These are phyloP conservation scores for Saturnispora silvae DNA, from an alignment of 805 yeast genomes.

Conservation along the genomic window DNA sequence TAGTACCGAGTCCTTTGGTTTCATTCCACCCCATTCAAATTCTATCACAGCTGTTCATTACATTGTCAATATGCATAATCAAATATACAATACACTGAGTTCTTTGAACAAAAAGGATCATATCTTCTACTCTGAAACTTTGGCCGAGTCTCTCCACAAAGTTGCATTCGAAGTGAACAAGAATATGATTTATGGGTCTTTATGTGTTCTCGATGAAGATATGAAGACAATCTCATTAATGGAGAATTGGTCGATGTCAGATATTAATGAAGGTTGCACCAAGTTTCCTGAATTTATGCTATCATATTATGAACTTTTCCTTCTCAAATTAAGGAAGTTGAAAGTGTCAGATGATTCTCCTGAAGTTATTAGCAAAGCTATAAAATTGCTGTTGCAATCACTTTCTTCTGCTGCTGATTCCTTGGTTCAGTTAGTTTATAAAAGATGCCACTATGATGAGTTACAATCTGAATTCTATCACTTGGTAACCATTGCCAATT, in stretches of 20 bases:
- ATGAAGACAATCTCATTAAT: constrained; percentile 16
- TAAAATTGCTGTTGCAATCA: constrained; percentile 27
- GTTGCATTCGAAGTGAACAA: constrained; percentile 16
- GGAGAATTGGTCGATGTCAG: constrained; percentile 31
- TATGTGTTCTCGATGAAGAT: constrained; percentile 20
- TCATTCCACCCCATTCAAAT: constrained; percentile 56
- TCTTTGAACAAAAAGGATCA: constrained; percentile 34
- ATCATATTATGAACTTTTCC: constrained; percentile 29
- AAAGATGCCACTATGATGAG: constrained; percentile 6
- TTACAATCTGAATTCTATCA: constrained; percentile 21
- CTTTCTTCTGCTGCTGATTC: constrained; percentile 31
- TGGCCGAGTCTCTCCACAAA: constrained; percentile 13
- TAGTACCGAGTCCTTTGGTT: constrained; percentile 31
- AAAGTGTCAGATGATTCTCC: constrained; percentile 14
- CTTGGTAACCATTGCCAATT: constrained; percentile 39
- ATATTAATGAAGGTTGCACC: constrained; percentile 25
- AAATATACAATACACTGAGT: constrained; percentile 26
- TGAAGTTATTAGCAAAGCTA: constrained; percentile 19
- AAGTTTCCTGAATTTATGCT: constrained; percentile 29
- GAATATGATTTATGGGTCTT: constrained; percentile 19
- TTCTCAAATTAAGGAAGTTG: constrained; percentile 23
- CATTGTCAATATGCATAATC: constrained; percentile 35
- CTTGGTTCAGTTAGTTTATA: constrained; percentile 30
- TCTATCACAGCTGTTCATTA: constrained; percentile 48
- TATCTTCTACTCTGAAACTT: constrained; percentile 25